A percentile compares a stretch with the other conserved stretches of the same genome.
Evolutionary conservation across 257 asterid species (phyloP).

Genomic region (Cordia subcordata): DNA sequence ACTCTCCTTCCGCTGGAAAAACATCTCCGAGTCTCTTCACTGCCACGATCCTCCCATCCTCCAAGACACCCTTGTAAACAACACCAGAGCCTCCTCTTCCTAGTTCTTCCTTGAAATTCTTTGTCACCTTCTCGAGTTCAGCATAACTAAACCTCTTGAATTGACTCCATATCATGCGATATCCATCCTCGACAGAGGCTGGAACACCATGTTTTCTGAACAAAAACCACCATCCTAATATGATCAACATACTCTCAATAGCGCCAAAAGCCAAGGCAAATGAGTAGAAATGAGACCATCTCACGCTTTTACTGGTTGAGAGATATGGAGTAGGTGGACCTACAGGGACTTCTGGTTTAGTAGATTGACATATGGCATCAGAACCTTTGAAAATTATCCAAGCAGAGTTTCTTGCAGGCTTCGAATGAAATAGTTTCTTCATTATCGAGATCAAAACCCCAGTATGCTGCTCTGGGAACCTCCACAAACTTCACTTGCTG

Average conservation of each 20-base stretch:
- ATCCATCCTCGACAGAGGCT: constrained; percentile 27
- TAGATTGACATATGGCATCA: constrained; percentile 8
- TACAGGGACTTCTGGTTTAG: background rate
- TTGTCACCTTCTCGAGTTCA: constrained; percentile 29
- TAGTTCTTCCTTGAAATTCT: constrained; percentile 27
- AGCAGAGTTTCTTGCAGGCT: constrained; percentile 1
- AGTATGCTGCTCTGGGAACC: background rate
- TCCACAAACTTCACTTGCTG: background rate
- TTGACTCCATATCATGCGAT: constrained; percentile 21
- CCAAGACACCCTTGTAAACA: constrained; percentile 28
- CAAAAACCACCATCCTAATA: constrained; percentile 29
- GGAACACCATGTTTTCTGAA: constrained; percentile 22
- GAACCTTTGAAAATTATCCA: constrained; percentile 13
- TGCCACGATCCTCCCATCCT: constrained; percentile 24
- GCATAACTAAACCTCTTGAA: constrained; percentile 25
- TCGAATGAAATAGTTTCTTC: background rate
- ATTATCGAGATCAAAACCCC: background rate
- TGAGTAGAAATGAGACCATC: constrained; percentile 27
- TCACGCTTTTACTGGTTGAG: constrained; percentile 4
- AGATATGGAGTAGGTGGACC: constrained; percentile 21
- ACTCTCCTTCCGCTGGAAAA: constrained; percentile 24
- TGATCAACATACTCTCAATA: constrained; percentile 16
- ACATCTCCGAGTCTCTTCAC: constrained; percentile 27
- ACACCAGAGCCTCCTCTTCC: constrained; percentile 33
- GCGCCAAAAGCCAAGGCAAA: constrained; percentile 20